Conservation (phyloP, 2,329 filamentous ascomycete species). For the Rugonectria rugulosa region DNA sequence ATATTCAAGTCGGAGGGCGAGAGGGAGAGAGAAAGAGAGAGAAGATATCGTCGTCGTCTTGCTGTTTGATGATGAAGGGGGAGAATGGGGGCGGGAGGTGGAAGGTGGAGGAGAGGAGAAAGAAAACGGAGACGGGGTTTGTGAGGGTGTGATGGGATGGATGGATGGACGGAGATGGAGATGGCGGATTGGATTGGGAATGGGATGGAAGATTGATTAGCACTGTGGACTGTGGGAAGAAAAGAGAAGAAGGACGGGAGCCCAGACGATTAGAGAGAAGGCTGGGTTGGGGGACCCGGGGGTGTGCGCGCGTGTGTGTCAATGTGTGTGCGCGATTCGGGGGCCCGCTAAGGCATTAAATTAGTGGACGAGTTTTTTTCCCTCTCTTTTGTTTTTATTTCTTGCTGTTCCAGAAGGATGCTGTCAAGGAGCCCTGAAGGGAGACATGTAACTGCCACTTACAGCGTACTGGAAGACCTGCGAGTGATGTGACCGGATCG, state of each 20-base stretch:
- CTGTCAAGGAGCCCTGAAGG: too few relatives aligned
- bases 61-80: conserved; percentile 12
- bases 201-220: conserved; percentile 16
- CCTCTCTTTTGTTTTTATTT: too few relatives aligned
- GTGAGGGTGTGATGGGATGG: conserved; percentile 17
- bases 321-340: background rate
- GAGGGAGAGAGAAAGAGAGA: background rate
- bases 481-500: background rate
- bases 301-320: too few relatives aligned
- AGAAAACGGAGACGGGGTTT: conserved; percentile 8
- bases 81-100: background rate
- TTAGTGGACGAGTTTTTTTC: too few relatives aligned
- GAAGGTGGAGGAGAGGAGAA: background rate
- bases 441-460: too few relatives aligned
- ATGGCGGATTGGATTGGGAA: conserved; percentile 10
- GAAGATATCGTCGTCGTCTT: too few relatives aligned
- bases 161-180: conserved; percentile 15
- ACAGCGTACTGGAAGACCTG: too few relatives aligned
- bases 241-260: too few relatives aligned
- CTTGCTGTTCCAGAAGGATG: too few relatives aligned
- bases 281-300: too few relatives aligned
- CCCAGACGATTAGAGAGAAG: background rate
- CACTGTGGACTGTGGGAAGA: background rate
- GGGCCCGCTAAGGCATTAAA: too few relatives aligned
- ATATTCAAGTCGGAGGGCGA: conserved; percentile 6